Evolutionary conservation across 2,329 filamentous ascomycete genomes (phyloP), one percentile per base, ranked within the genome.

Genomic region (Mycogone perniciosa): DNA sequence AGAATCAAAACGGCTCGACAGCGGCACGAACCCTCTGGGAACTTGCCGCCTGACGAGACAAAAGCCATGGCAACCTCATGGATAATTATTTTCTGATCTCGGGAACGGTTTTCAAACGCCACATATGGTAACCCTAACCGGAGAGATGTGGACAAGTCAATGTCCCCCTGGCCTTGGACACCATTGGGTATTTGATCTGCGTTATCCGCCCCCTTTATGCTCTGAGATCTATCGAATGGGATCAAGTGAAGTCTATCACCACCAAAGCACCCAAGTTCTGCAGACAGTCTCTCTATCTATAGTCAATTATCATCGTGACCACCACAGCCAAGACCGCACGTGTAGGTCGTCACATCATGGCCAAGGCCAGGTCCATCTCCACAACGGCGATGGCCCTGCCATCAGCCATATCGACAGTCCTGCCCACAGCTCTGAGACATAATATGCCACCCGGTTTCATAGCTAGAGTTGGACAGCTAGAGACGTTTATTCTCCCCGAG

Each of bases 401-500:
- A 9, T 31, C 31, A 31, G 27, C 31, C 27, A 20, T 20, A 3
- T 20, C 20, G 3, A 20, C 20, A 20, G 20, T 20, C 20, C 20
- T 20, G 20, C 6, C 35, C 35, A 45, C 43, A 34, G 27, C 8
- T 11, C 3, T 31, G 11, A 39, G 45, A 35, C 29, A 54, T 34
- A 55, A 57, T 4, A 59, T 65, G 53, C 64, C 64, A 1, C 63
- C 63, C 6, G 64, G 62, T 3, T 62, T 59, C 47, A 48, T 31
- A 6, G 62, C 62, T 31, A 47, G 39, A 2, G 46, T 62, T 30
- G 61, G 58, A 9, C 51, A 62, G 3, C 63, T 76, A 6, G 61
- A 71, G 50, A 75, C 72, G 1, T 75, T 76, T 48, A 55, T 58
- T n/a, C 59, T 76, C 2, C 73, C 73, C 3, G 56, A 63, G 1